These are phyloP conservation scores for Laguncularia racemosa DNA, from an alignment of 345 rosid species.

Conservation along the genomic window DNA sequence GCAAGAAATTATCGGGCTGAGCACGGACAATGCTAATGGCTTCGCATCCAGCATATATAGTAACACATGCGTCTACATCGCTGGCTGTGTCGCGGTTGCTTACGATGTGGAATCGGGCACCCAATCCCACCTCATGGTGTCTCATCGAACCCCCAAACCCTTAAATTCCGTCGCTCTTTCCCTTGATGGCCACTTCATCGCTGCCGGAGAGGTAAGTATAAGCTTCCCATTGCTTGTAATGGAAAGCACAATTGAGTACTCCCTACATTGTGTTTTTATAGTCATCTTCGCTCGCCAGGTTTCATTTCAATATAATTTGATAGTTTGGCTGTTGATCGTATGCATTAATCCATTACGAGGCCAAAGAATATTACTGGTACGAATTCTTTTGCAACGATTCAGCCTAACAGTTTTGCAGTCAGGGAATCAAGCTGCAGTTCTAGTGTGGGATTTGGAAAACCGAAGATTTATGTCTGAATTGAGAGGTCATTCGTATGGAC, in stretches of 20 bases:
- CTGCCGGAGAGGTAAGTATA: slow-evolving; percentile 61
- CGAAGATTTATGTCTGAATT: slow-evolving; percentile 50
- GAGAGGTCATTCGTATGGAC: slow-evolving; percentile 68
- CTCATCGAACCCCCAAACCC: slow-evolving; percentile 60
- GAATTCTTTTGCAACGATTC: too few relatives aligned
- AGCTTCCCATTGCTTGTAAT: neutral
- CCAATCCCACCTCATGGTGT: slow-evolving; percentile 57
- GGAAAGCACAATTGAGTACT: neutral
- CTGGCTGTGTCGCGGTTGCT: slow-evolving; percentile 73
- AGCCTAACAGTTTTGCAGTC: slow-evolving; percentile 34
- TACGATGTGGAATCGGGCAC: slow-evolving; percentile 39
- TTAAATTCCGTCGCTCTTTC: slow-evolving; percentile 60
- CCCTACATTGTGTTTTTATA: too few relatives aligned
- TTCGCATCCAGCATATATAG: slow-evolving; percentile 41
- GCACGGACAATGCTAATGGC: slow-evolving; percentile 55
- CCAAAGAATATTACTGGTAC: too few relatives aligned
- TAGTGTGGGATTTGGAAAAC: slow-evolving; percentile 59
- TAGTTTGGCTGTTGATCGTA: too few relatives aligned
- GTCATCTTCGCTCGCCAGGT: too few relatives aligned
- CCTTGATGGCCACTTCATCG: slow-evolving; percentile 52
- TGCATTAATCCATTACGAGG: too few relatives aligned
- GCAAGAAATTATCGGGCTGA: slow-evolving; percentile 66
- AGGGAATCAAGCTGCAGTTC: slow-evolving; percentile 65
- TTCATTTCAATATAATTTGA: too few relatives aligned
- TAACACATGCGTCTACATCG: slow-evolving; percentile 49